Evolutionary conservation across 1,139 yeast genomes (phyloP), one percentile per base, ranked within the genome.

Genomic region (Taphrina deformans): DNA sequence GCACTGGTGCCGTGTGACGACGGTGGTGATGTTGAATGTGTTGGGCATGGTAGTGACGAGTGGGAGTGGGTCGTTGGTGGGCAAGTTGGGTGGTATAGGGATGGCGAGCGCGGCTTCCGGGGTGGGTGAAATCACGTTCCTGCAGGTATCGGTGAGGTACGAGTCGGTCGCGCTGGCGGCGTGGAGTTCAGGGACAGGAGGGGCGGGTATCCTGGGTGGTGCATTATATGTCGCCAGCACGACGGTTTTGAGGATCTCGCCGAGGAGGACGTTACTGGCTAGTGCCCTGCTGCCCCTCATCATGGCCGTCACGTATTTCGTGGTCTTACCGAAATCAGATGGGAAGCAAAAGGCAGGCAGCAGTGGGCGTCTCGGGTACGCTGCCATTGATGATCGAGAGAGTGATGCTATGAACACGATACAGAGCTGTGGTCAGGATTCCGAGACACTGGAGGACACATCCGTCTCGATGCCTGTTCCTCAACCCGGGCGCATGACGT

Each of bases 141-240:
- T 93, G 59, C 96, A 89, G 73, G 78, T 93, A 74, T 89, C 97
- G 0, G 96, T 90, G 73, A 76, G 72, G 65, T 77, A 77, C 69
- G 53, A 16, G 2, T 80, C 81, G 38, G 73, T 76, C 21, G 81
- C 96, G 1, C 79, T 93, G 55, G 85, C 88, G 58, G 97, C 96
- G 0, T 93, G 95, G 83, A 88, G 96, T 41, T 83, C 91, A 14
- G 99, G 99, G 0, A 93, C 98, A 0, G 98, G 98, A 0, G 96
- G 90, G 12, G 98, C 99, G 0, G 98, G 98, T 0, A 75, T 92
- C 2, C 82, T 84, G 23, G 99, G 98, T 0, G 70, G 71, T 31
- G 84, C 83, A 56, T 72, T 79, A 6, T 86, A 80, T 69, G 70
- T 86, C 75, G 70, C 82, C 0, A 67, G 85, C 68, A 86, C 90